Conservation (phyloP, 2,329 filamentous ascomycete species). For the Fusarium beomiforme region DNA sequence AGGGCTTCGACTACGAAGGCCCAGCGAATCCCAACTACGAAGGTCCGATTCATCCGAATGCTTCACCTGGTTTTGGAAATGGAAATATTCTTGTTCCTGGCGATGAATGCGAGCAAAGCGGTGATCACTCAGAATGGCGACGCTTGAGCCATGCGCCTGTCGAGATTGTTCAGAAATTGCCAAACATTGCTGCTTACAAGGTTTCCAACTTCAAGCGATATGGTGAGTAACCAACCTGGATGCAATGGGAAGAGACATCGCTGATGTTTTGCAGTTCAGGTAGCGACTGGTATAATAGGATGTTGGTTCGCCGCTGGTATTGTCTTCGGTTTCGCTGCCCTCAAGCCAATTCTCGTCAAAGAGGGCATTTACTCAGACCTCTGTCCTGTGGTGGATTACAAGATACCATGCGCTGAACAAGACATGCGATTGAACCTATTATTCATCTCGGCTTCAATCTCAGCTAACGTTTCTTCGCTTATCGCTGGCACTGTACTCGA, state of each 20-base stretch:
- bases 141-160: conserved; percentile 43
- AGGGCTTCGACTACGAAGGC: conserved; percentile 54
- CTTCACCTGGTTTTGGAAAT: neutral
- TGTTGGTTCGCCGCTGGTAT: conserved; percentile 81
- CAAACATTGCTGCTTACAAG: conserved; percentile 46
- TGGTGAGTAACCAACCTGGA: conserved; percentile 17
- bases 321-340: conserved; percentile 83
- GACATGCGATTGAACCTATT: conserved; percentile 79
- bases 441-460: conserved; percentile 89
- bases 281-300: conserved; percentile 74
- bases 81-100: neutral
- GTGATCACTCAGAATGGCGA: conserved; percentile 38
- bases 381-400: conserved; percentile 58
- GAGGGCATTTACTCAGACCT: conserved; percentile 76
- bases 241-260: fast-evolving
- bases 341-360: conserved; percentile 81
- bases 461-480: conserved; percentile 84
- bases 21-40: conserved; percentile 35
- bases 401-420: conserved; percentile 56
- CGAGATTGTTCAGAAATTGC: conserved; percentile 39
- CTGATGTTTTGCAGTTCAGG: conserved; percentile 64
- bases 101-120: conserved; percentile 8
- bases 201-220: conserved; percentile 42
- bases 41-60: neutral
- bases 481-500: conserved; percentile 87